Evolutionary conservation across 2,329 filamentous ascomycete genomes (phyloP).

Genomic region (Metarhizium humberi): DNA sequence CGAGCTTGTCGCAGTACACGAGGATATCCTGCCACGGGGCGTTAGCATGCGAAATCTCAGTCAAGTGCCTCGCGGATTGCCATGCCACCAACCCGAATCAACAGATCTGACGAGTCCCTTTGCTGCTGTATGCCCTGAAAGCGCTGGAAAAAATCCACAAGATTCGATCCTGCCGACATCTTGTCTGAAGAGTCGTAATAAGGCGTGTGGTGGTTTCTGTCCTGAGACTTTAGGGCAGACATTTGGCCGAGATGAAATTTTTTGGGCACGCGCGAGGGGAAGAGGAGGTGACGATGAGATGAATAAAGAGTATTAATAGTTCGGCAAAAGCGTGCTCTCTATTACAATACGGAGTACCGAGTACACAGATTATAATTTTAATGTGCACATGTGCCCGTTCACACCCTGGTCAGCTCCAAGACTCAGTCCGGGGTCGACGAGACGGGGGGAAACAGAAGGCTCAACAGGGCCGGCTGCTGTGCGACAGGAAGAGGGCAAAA

Average conservation of each 20-base stretch:
- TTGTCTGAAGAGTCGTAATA: not conserved
- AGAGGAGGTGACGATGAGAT: too few relatives aligned
- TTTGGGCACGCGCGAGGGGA: not conserved
- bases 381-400: not conserved
- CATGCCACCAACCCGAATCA: constrained; percentile 36
- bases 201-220: not conserved
- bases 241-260: not conserved
- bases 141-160: constrained; percentile 37
- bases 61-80: not conserved
- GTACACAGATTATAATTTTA: not conserved
- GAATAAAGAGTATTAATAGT: too few relatives aligned
- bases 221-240: not conserved
- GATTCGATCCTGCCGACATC: constrained; percentile 17
- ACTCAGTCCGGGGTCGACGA: not conserved
- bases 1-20: constrained; percentile 28
- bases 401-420: not conserved
- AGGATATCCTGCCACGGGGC: constrained; percentile 18
- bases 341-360: too few relatives aligned
- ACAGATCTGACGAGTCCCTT: constrained; percentile 29
- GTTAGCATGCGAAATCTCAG: not conserved
- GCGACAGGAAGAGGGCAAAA: not conserved
- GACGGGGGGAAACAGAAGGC: not conserved
- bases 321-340: too few relatives aligned
- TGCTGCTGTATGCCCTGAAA: constrained; percentile 34
- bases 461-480: not conserved